These are phyloP conservation scores for Eucalyptus pumila DNA, from an alignment of 345 rosid species.

Conservation along the genomic window DNA sequence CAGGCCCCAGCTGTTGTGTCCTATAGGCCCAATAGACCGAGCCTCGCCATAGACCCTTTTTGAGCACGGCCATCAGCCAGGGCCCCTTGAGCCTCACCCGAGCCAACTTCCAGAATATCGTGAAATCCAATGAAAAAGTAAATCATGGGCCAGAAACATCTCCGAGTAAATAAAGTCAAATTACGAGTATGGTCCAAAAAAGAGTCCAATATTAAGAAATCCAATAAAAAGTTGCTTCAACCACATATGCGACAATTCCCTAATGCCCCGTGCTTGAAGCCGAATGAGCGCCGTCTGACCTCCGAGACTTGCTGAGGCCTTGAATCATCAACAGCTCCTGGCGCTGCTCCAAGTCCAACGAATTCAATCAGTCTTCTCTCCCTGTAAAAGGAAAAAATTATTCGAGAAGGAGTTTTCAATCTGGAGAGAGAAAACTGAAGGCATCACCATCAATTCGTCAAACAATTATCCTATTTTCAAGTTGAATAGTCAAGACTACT, in stretches of 20 bases:
- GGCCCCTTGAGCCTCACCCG: not conserved
- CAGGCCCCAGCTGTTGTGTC: not conserved
- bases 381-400: constrained; percentile 8
- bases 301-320: constrained; percentile 30
- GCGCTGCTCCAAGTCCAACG: constrained; percentile 32
- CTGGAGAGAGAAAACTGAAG: not conserved
- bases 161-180: not conserved
- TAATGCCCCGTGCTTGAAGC: constrained; percentile 44
- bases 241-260: constrained; percentile 48
- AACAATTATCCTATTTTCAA: not conserved
- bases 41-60: not conserved
- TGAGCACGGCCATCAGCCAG: not conserved
- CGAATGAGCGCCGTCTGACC: constrained; percentile 43
- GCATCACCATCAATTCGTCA: not conserved
- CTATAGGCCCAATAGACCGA: not conserved
- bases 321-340: constrained; percentile 50
- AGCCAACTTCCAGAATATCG: not conserved
- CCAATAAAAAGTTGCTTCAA: constrained; percentile 7
- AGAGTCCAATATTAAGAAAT: not conserved
- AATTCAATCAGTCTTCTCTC: constrained; percentile 38
- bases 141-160: not conserved
- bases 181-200: not conserved
- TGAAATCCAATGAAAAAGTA: not conserved
- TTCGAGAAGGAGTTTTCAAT: not conserved
- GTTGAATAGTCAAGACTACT: not conserved